phyloP scores from a whole-genome alignment of 2,329 filamentous ascomycete genomes.

The Pseudogymnoascus sp. region DNA sequence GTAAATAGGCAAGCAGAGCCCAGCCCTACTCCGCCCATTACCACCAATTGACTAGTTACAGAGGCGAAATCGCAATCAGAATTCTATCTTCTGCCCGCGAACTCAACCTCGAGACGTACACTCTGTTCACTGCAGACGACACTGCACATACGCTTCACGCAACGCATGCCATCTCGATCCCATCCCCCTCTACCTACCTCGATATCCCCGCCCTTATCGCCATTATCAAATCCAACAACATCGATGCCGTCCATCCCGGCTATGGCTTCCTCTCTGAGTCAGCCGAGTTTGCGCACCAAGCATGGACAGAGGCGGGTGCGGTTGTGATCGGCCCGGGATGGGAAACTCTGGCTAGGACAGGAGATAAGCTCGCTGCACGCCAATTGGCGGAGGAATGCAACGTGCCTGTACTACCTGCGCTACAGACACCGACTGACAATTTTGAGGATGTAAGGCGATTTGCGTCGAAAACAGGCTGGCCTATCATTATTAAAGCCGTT shows the following conservation, averaged over 20 bases:
- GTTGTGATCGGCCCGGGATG: conserved; percentile 61
- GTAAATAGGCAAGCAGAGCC: conserved; percentile 39
- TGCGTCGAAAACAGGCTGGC: conserved; percentile 30
- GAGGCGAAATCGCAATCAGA: conserved; percentile 56
- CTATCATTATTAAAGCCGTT: conserved; percentile 51
- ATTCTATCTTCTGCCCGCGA: conserved; percentile 53
- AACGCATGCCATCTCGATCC: conserved; percentile 40
- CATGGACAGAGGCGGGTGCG: conserved; percentile 55
- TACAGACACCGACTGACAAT: conserved; percentile 57
- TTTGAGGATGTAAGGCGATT: conserved; percentile 48
- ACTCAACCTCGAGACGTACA: conserved; percentile 46
- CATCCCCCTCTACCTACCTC: conserved; percentile 44
- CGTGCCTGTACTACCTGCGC: conserved; percentile 65
- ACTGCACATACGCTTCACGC: conserved; percentile 45
- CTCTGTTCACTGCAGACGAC: conserved; percentile 48
- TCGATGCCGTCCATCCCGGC: conserved; percentile 62
- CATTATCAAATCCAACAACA: conserved; percentile 39
- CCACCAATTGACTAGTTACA: conserved; percentile 22
- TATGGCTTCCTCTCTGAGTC: conserved; percentile 67
- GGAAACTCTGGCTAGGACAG: conserved; percentile 20
- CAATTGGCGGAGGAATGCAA: conserved; percentile 57
- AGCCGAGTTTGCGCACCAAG: conserved; percentile 57
- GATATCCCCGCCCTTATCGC: conserved; percentile 39
- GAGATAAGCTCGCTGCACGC: conserved; percentile 45
- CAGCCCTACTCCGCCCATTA: not conserved